Conservation (phyloP, 352 stramenopile genomes). For the Phytophthora crassamura region DNA sequence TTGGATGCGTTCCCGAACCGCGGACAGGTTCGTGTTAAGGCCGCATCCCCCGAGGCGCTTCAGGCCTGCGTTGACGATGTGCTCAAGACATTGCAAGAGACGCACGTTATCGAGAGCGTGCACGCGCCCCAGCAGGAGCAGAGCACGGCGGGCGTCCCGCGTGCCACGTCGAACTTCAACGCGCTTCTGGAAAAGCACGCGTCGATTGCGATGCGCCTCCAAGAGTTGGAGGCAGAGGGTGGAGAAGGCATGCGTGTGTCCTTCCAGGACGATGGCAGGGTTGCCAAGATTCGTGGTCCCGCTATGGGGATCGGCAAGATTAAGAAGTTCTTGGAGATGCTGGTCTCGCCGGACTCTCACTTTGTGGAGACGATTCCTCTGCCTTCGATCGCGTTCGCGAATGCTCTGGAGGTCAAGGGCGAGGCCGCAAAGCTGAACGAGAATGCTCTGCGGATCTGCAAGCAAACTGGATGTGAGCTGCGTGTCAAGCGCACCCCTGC, state of each 20-base stretch:
- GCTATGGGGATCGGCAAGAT: conserved; percentile 72
- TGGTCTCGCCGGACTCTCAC: conserved; percentile 58
- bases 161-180: conserved; percentile 56
- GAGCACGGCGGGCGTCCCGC: conserved; percentile 18
- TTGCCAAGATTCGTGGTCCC: conserved; percentile 74
- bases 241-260: conserved; percentile 68
- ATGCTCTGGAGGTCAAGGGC: conserved; percentile 57
- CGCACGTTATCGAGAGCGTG: conserved; percentile 70
- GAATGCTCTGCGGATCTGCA: conserved; percentile 75
- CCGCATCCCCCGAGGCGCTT: conserved; percentile 55
- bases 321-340: conserved; percentile 82
- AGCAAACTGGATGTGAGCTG: conserved; percentile 81
- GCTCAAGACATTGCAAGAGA: conserved; percentile 67
- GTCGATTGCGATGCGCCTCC: conserved; percentile 60
- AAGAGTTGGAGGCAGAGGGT: conserved; percentile 79
- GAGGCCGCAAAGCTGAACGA: conserved; percentile 62
- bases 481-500: conserved; percentile 53
- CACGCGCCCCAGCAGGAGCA: conserved; percentile 37
- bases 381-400: conserved; percentile 54
- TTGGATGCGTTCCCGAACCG: conserved; percentile 77
- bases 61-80: conserved; percentile 68
- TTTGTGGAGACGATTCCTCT: conserved; percentile 75
- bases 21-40: conserved; percentile 79
- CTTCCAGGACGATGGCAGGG: conserved; percentile 71
- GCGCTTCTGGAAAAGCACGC: conserved; percentile 64